Evolutionary conservation across 148 eudicot genomes (phyloP).

Genomic region (Vaccinium macrocarpon): DNA sequence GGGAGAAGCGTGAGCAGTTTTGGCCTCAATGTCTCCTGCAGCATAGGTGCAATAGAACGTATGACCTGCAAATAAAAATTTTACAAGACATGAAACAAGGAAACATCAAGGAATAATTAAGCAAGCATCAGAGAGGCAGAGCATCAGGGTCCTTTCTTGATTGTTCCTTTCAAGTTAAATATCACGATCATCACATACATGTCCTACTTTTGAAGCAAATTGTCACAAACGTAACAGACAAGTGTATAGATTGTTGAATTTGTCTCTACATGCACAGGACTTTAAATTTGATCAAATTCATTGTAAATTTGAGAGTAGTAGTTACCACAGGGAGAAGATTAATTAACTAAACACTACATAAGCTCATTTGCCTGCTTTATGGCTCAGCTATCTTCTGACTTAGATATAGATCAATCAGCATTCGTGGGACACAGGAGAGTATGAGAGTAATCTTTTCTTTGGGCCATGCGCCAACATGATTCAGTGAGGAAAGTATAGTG

Average conservation of each 20-base stretch:
- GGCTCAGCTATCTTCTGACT: neutral
- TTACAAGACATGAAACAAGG: neutral
- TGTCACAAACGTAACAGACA: neutral
- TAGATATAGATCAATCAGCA: neutral
- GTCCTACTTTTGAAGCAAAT: neutral
- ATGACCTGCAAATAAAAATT: constrained; percentile 48
- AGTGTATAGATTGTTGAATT: neutral
- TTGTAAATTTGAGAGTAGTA: neutral
- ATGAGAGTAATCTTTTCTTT: neutral
- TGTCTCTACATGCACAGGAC: neutral
- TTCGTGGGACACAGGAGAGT: neutral
- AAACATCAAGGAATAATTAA: neutral
- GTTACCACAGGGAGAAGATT: neutral
- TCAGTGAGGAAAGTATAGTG: neutral
- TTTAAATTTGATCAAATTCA: neutral
- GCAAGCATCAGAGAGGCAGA: neutral
- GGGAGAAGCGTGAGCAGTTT: constrained; percentile 86
- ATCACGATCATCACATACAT: neutral
- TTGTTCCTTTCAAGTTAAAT: neutral
- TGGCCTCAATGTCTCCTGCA: constrained; percentile 66
- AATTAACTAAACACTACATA: neutral
- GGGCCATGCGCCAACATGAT: neutral
- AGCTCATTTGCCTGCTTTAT: neutral
- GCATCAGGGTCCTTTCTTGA: neutral
- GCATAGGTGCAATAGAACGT: constrained; percentile 80